Conservation (phyloP, 176 grass and related monocot genomes). For the Saccharum officinarum region DNA sequence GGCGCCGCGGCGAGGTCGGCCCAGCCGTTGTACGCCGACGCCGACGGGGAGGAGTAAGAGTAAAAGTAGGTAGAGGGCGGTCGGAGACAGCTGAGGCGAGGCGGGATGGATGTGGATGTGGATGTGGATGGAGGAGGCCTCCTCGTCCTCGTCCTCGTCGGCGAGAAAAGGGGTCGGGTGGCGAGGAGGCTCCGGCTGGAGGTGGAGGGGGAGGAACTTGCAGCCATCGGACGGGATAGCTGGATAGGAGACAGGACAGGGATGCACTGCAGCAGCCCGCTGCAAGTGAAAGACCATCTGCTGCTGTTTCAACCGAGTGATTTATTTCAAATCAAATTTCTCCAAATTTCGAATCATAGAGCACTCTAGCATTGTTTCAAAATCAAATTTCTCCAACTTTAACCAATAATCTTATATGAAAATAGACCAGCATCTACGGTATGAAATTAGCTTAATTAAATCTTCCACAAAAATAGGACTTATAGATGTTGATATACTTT, state of each 20-base stretch:
- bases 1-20: slow-evolving; percentile 57
- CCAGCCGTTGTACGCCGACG: slow-evolving; percentile 65
- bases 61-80: not conserved
- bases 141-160: not conserved
- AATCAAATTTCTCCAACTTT: not conserved
- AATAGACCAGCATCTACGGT: not conserved
- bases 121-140: not conserved
- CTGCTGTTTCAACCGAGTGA: not conserved
- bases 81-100: not conserved
- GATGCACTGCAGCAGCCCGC: not conserved
- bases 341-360: not conserved
- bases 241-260: not conserved
- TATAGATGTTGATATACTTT: no score
- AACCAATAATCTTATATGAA: not conserved
- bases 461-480: not conserved
- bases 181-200: not conserved
- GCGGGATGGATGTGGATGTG: not conserved
- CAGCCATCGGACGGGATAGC: not conserved
- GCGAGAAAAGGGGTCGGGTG: not conserved
- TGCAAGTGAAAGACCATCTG: not conserved
- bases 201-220: not conserved
- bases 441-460: not conserved
- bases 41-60: not conserved
- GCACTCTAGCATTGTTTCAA: not conserved
- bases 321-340: not conserved